Percentiles rank a stretch among this genome's conserved stretches.
phyloP scores from a whole-genome alignment of 768 basidiomycete species.

The Lentinula raphanica region DNA sequence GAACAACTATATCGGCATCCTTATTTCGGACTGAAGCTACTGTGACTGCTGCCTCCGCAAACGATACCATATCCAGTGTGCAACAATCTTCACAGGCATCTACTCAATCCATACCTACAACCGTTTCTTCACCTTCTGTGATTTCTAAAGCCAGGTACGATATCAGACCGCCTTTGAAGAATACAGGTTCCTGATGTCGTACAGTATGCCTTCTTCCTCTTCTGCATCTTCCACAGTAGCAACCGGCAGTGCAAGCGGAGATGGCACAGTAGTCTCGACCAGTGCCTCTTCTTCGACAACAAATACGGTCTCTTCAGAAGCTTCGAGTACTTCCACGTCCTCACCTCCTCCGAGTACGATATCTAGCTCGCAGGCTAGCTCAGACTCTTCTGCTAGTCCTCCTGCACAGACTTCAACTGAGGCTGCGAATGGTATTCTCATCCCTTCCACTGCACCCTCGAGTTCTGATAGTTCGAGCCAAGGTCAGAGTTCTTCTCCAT shows the following conservation, averaged over 20 bases:
- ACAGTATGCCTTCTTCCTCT: not conserved
- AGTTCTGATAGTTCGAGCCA: constrained; percentile 1
- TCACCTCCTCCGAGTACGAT: not conserved
- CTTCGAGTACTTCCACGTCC: not conserved
- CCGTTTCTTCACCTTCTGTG: not conserved
- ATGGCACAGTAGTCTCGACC: not conserved
- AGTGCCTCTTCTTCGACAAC: not conserved
- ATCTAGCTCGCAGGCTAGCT: not conserved
- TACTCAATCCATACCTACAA: no score
- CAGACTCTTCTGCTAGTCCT: not conserved
- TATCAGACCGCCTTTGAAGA: not conserved
- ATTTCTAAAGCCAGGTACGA: not conserved
- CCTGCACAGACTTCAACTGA: not conserved
- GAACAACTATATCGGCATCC: not conserved
- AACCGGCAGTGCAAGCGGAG: not conserved
- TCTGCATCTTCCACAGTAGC: not conserved
- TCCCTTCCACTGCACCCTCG: not conserved
- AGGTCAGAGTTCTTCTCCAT: not conserved
- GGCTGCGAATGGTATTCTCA: constrained; percentile 3
- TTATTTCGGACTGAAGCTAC: not conserved
- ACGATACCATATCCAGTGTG: not conserved
- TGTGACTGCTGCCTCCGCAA: not conserved
- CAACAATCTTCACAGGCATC: not conserved
- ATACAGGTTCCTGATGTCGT: not conserved
- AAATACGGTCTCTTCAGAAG: not conserved